Evolutionary conservation across 495 filamentous ascomycete genomes (phyloP).

Genomic region (Podospora anserina): DNA sequence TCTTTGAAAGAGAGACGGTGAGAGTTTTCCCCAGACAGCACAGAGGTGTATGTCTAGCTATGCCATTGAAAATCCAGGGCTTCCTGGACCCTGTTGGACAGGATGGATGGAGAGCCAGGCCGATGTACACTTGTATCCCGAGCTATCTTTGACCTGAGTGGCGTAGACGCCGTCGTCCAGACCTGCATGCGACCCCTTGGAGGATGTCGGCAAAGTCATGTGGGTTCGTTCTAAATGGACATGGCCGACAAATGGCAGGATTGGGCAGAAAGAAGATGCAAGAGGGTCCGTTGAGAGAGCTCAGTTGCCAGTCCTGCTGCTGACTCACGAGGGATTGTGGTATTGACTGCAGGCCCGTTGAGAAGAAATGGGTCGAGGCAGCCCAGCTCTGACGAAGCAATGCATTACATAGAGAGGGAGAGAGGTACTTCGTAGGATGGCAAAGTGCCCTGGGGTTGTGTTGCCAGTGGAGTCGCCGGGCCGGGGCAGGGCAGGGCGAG

Average conservation of each 20-base stretch:
- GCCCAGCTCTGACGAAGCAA: conserved; percentile 8
- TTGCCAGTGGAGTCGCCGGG: conserved; percentile 4
- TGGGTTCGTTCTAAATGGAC: conserved; percentile 11
- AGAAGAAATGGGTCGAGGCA: conserved; percentile 8
- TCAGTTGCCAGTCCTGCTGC: not conserved
- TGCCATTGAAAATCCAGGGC: conserved; percentile 9
- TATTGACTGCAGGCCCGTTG: conserved; percentile 6
- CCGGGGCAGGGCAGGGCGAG: conserved; percentile 13
- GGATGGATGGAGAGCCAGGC: conserved; percentile 3
- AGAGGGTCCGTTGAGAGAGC: conserved; percentile 12
- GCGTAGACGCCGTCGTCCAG: conserved; percentile 15
- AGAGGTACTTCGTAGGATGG: not conserved
- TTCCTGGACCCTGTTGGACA: conserved; percentile 10
- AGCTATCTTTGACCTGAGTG: conserved; percentile 8
- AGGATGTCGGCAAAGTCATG: conserved; percentile 22
- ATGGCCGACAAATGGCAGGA: conserved; percentile 15
- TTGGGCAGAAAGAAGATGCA: conserved; percentile 22
- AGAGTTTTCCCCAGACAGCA: not conserved
- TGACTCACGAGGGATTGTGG: not conserved
- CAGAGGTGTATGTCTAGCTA: conserved; percentile 20
- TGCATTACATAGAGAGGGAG: not conserved
- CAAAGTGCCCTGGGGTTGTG: not conserved
- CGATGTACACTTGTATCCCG: conserved; percentile 11
- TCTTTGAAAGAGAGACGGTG: conserved; percentile 8
- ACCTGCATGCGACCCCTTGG: conserved; percentile 12